These are phyloP conservation scores for Cercophora newfieldiana DNA, from an alignment of 495 filamentous ascomycete genomes.

Conservation along the genomic window DNA sequence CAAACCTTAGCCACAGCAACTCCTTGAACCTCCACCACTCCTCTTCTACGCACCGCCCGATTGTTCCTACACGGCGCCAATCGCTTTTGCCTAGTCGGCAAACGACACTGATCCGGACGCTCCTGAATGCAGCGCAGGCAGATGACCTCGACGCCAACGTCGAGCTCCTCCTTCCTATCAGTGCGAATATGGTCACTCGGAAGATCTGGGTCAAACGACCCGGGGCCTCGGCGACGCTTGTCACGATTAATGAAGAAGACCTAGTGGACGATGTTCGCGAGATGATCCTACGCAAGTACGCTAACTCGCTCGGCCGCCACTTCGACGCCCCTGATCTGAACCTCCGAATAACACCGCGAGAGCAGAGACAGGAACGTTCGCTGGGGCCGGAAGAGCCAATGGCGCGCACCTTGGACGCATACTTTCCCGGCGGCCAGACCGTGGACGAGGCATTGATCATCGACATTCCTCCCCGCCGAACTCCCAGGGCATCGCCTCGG, in stretches of 20 bases:
- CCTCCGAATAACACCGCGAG: constrained; percentile 83
- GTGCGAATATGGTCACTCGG: constrained; percentile 61
- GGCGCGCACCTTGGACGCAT: constrained; percentile 71
- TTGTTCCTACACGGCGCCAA: constrained; percentile 41
- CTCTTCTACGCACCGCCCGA: constrained; percentile 27
- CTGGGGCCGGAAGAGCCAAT: constrained; percentile 89
- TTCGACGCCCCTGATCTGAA: constrained; percentile 90
- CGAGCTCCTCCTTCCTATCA: constrained; percentile 42
- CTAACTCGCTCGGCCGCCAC: constrained; percentile 81
- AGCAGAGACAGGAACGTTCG: constrained; percentile 70
- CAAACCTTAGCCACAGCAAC: constrained; percentile 12
- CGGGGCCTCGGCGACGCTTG: constrained; percentile 79
- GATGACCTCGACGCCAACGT: constrained; percentile 32
- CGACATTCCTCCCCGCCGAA: constrained; percentile 77
- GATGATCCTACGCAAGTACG: constrained; percentile 88
- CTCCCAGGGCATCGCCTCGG: constrained; percentile 79
- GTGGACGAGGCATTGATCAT: constrained; percentile 92
- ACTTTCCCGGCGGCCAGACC: constrained; percentile 84
- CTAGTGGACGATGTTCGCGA: constrained; percentile 94
- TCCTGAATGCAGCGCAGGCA: constrained; percentile 39
- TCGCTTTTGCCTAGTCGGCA: constrained; percentile 51
- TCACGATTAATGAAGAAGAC: constrained; percentile 82
- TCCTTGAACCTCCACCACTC: constrained; percentile 21
- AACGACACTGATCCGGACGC: constrained; percentile 47
- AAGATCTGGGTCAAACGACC: constrained; percentile 95